A percentile compares a stretch with the other conserved stretches of the same genome.
phyloP scores from a whole-genome alignment of 345 rosid species.

The Acer saccharum region DNA sequence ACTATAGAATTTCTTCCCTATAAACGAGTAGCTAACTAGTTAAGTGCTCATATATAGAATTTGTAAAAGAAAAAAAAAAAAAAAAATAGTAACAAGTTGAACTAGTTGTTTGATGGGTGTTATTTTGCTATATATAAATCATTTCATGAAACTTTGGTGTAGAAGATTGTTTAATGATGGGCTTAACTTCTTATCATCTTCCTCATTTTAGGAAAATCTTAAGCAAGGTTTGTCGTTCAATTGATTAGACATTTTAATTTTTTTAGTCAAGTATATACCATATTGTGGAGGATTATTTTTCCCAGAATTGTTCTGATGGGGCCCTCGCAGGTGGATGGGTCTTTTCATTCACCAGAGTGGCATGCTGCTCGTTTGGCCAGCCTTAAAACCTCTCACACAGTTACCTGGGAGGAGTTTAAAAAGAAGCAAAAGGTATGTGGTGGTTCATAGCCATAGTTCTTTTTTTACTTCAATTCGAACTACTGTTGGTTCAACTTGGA shows the following conservation, averaged over 20 bases:
- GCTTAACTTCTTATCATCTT: not conserved
- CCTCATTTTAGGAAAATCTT: not conserved
- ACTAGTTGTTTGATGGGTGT: not conserved
- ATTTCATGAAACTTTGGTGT: not conserved
- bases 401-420: slow-evolving; percentile 96
- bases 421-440: slow-evolving; percentile 79
- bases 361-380: slow-evolving; percentile 99
- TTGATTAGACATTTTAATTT: not conserved
- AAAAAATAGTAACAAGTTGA: not conserved
- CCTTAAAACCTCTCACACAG: slow-evolving; percentile 89
- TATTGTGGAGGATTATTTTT: slow-evolving; percentile 12
- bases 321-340: slow-evolving; percentile 99
- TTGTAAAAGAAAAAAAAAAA: not conserved
- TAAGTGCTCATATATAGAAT: not conserved
- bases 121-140: not conserved
- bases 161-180: not conserved
- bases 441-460: not conserved
- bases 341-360: slow-evolving; percentile 99
- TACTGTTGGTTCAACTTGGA: not conserved
- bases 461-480: not conserved
- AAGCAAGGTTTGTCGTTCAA: not conserved
- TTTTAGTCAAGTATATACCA: not conserved
- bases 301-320: slow-evolving; percentile 84
- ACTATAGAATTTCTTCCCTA: not conserved
- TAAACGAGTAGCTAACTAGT: not conserved